phyloP scores from a whole-genome alignment of 257 asterid species.

The Craterostigma plantagineum region DNA sequence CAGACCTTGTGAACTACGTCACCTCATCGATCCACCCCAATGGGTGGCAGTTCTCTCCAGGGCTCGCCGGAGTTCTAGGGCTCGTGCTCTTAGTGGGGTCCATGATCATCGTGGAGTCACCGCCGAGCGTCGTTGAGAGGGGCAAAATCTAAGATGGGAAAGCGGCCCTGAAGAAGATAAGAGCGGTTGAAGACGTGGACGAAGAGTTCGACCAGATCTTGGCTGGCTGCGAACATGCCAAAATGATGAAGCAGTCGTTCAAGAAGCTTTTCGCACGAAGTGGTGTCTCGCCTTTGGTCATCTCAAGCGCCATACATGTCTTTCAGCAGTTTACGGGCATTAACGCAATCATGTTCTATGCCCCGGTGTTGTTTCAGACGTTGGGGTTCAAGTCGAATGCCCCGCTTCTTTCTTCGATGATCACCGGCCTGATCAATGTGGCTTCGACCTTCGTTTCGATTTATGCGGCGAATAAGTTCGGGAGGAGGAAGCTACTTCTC shows the following conservation, averaged over 20 bases:
- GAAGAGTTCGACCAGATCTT: slow-evolving; percentile 28
- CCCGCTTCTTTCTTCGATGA: slow-evolving; percentile 33
- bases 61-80: slow-evolving; percentile 38
- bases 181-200: slow-evolving; percentile 40
- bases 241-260: slow-evolving; percentile 24
- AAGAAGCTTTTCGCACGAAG: slow-evolving; percentile 22
- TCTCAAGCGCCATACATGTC: slow-evolving; percentile 20
- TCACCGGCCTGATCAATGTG: slow-evolving; percentile 42
- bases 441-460: slow-evolving; percentile 42
- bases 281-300: slow-evolving; percentile 26
- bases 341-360: slow-evolving; percentile 54
- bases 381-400: slow-evolving; percentile 34
- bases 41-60: slow-evolving; percentile 46
- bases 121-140: slow-evolving; percentile 33
- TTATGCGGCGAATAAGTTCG: slow-evolving; percentile 26
- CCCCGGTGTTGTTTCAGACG: slow-evolving; percentile 44
- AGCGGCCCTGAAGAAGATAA: slow-evolving; percentile 20
- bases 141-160: slow-evolving; percentile 19
- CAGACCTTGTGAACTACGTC: slow-evolving; percentile 35
- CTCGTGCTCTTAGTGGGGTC: slow-evolving; percentile 22
- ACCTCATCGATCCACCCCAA: slow-evolving; percentile 17
- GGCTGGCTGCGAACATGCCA: slow-evolving; percentile 22
- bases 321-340: slow-evolving; percentile 54
- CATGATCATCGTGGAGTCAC: slow-evolving; percentile 36
- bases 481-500: slow-evolving; percentile 52